Base-by-base conservation (phyloP, 2,329 filamentous ascomycete genomes). In the Camillea tinctor region DNA sequence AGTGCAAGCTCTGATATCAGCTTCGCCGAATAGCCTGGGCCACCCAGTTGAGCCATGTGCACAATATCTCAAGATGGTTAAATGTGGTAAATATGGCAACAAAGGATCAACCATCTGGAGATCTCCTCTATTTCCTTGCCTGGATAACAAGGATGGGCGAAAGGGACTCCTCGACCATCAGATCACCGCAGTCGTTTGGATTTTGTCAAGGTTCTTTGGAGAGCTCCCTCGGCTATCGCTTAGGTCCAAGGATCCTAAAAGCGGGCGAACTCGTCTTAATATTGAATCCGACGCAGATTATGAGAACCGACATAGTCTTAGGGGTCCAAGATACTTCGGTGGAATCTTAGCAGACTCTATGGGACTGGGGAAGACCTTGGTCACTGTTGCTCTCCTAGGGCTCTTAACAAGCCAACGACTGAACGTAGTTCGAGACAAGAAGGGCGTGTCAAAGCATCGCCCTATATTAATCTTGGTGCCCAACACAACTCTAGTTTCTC, bases 111-210 rank as follows among this genome's bases (percentile, higher is more conserved):
- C 65, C 1, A 20, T 69, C 0, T 72, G 68, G 66, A 65, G 21
- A 30, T 70, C 69, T 3, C 67, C 69, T 2, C 56, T 68, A 2
- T 59, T 71, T 15, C 66, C 69, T 1, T 55, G 11, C 0, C 57
- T 72, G 2, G 64, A 69, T 23, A 58, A 62, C 15, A n/a, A 50
- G 21, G 58, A 66, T 1, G 68, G 62, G 0, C 62, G 64, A 8
- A 67, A 60, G 22, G 70, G 65, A 8, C 59, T 72, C 3, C 56
- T 72, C 1, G 66, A 68, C 22, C 69, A 68, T 36, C 70, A 72
- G 54, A 53, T 71, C 3, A 73, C 70, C 1, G 69, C 61, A 3
- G 67, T 73, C n/a, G 69, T 71, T 7, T 73, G 69, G 69, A 63
- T 72, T 11, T 56, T 72, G 3, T 69, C 66, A 1, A 66, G 69